Evolutionary conservation across 2,329 filamentous ascomycete genomes (phyloP).

Genomic region (Botrytis fabae): DNA sequence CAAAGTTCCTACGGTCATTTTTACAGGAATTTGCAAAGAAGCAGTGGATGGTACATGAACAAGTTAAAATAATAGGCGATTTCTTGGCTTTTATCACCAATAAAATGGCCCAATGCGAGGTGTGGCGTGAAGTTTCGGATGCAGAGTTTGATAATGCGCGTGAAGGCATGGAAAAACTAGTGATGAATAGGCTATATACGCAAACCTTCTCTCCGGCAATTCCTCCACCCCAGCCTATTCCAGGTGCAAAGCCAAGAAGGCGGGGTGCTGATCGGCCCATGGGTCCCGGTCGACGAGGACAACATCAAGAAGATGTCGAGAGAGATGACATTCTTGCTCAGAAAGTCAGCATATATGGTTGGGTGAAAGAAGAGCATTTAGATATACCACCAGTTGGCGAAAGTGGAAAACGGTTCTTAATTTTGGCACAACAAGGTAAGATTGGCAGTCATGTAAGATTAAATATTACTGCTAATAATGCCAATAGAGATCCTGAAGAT

Average conservation of each 20-base stretch:
- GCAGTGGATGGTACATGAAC: slow-evolving; percentile 99
- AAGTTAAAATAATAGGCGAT: slow-evolving; percentile 97
- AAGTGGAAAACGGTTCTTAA: slow-evolving; percentile 83
- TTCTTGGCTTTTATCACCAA: slow-evolving; percentile 96
- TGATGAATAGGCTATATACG: slow-evolving; percentile 95
- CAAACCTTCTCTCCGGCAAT: slow-evolving; percentile 98
- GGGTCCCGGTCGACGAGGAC: slow-evolving; percentile 83
- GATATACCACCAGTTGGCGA: slow-evolving; percentile 86
- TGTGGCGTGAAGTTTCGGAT: slow-evolving; percentile 94
- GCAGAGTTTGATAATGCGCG: slow-evolving; percentile 97
- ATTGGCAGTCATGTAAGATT: slow-evolving; percentile 12
- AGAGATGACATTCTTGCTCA: slow-evolving; percentile 93
- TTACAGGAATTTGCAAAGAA: slow-evolving; percentile 92
- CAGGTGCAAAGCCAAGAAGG: slow-evolving; percentile 66
- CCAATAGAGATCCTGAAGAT: slow-evolving; percentile 86
- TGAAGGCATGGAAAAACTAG: slow-evolving; percentile 98
- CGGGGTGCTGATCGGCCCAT: slow-evolving; percentile 67
- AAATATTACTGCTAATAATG: slow-evolving; percentile 31
- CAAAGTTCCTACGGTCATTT: slow-evolving; percentile 92
- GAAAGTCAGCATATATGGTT: slow-evolving; percentile 95
- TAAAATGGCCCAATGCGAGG: slow-evolving; percentile 96
- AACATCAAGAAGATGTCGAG: slow-evolving; percentile 98
- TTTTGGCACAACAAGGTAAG: slow-evolving; percentile 81
- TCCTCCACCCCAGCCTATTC: slow-evolving; percentile 71
- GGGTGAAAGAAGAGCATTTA: slow-evolving; percentile 89